Conservation (phyloP, 768 basidiomycete genomes). For the Nevesoporus exiguus region DNA sequence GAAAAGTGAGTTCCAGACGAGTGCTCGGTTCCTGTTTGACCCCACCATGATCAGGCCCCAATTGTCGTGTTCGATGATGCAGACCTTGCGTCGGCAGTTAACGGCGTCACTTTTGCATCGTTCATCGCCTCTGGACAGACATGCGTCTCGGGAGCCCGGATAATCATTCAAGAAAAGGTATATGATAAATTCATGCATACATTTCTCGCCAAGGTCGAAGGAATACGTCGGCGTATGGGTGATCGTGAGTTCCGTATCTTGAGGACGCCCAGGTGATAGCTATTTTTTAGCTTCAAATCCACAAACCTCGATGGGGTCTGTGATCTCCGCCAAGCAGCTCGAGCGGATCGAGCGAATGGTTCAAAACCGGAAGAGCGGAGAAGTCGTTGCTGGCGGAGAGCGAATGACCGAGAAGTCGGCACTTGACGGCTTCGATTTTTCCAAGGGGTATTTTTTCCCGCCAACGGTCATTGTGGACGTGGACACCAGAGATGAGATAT, state of each 20-base stretch:
- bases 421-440: constrained; percentile 71
- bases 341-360: constrained; percentile 58
- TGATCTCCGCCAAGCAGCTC: constrained; percentile 68
- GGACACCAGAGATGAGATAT: constrained; percentile 55
- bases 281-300: constrained; percentile 57
- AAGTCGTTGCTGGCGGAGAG: constrained; percentile 59
- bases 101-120: constrained; percentile 78
- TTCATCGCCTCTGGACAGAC: constrained; percentile 90
- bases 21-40: neutral
- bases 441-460: constrained; percentile 70
- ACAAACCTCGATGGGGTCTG: constrained; percentile 71
- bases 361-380: constrained; percentile 44
- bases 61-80: constrained; percentile 79
- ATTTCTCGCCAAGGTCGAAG: constrained; percentile 60
- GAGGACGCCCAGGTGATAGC: neutral
- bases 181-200: constrained; percentile 63
- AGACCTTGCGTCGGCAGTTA: constrained; percentile 68
- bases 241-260: constrained; percentile 51
- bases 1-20: constrained; percentile 51
- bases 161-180: constrained; percentile 66
- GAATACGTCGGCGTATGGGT: constrained; percentile 70
- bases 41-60: constrained; percentile 52
- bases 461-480: constrained; percentile 73
- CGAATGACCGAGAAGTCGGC: constrained; percentile 59
- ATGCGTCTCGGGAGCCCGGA: constrained; percentile 87